A percentile compares a stretch with the other conserved stretches of the same genome.
phyloP scores from a whole-genome alignment of 768 basidiomycete species.

The Xerocomus brunneocitrinus region DNA sequence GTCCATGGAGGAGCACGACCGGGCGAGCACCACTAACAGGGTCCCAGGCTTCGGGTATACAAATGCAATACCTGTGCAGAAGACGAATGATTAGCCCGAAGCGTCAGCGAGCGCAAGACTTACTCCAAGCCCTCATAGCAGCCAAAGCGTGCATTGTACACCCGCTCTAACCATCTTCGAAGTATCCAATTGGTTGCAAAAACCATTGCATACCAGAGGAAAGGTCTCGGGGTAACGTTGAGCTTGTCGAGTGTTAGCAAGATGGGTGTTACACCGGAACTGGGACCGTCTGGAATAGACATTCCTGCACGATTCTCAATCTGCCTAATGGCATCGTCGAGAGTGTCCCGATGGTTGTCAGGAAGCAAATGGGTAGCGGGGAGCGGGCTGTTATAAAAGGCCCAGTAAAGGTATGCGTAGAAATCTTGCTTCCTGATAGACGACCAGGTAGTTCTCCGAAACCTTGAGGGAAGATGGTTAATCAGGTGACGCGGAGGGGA shows the following conservation, averaged over 20 bases:
- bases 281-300: constrained; percentile 55
- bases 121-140: constrained; percentile 68
- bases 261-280: constrained; percentile 49
- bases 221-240: constrained; percentile 63
- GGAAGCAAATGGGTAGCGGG: constrained; percentile 48
- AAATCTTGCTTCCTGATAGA: constrained; percentile 60
- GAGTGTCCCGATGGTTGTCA: constrained; percentile 39
- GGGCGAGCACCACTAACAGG: constrained; percentile 55
- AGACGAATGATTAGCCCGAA: background rate
- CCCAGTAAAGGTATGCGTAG: constrained; percentile 79
- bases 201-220: constrained; percentile 56
- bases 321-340: constrained; percentile 59
- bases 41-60: constrained; percentile 66
- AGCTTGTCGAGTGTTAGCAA: constrained; percentile 77
- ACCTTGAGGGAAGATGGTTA: constrained; percentile 41
- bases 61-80: constrained; percentile 60
- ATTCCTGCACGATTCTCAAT: constrained; percentile 72
- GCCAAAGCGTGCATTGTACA: constrained; percentile 41
- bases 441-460: constrained; percentile 70
- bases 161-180: constrained; percentile 40
- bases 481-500: background rate
- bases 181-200: constrained; percentile 45
- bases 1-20: constrained; percentile 81
- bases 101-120: constrained; percentile 19
- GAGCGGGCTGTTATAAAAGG: constrained; percentile 65